Evolutionary conservation across 2,329 filamentous ascomycete species (phyloP).

Genomic region (Microsporum canis): DNA sequence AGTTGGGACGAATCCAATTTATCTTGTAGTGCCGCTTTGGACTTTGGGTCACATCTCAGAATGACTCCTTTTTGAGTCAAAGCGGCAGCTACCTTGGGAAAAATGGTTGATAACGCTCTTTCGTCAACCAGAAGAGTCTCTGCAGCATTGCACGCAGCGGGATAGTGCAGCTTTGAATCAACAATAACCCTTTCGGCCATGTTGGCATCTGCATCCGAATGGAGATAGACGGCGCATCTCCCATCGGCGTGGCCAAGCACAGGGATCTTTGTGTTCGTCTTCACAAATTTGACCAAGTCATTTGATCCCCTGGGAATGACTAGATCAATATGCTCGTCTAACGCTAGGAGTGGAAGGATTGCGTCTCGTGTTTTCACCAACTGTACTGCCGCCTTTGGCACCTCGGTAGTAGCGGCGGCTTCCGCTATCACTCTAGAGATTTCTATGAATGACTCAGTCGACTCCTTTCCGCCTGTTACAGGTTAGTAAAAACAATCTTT

Average conservation of each 20-base stretch:
- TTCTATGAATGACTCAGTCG: conserved; percentile 83
- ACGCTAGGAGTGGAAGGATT: conserved; percentile 73
- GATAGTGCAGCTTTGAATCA: conserved; percentile 89
- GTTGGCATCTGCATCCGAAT: conserved; percentile 59
- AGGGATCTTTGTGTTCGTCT: conserved; percentile 81
- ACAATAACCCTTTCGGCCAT: conserved; percentile 67
- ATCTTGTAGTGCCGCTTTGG: conserved; percentile 51
- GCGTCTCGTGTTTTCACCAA: conserved; percentile 88
- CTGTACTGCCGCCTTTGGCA: conserved; percentile 80
- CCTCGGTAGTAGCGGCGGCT: conserved; percentile 59
- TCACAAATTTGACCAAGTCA: conserved; percentile 81
- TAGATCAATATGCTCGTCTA: conserved; percentile 82
- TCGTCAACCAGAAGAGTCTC: conserved; percentile 84
- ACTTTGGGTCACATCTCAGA: conserved; percentile 64
- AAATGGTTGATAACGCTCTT: conserved; percentile 51
- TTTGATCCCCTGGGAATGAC: conserved; percentile 89
- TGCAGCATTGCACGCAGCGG: conserved; percentile 88
- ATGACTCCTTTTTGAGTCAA: conserved; percentile 67
- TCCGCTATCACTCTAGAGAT: conserved; percentile 76
- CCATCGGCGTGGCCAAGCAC: conserved; percentile 95
- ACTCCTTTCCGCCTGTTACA: conserved; percentile 73
- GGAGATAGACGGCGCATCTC: conserved; percentile 76
- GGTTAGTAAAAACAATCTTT: background rate
- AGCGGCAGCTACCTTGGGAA: conserved; percentile 62
- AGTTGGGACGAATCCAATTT: conserved; percentile 35